Base-by-base conservation (phyloP, 2,329 filamentous ascomycete genomes). In the Alternaria burnsii region DNA sequence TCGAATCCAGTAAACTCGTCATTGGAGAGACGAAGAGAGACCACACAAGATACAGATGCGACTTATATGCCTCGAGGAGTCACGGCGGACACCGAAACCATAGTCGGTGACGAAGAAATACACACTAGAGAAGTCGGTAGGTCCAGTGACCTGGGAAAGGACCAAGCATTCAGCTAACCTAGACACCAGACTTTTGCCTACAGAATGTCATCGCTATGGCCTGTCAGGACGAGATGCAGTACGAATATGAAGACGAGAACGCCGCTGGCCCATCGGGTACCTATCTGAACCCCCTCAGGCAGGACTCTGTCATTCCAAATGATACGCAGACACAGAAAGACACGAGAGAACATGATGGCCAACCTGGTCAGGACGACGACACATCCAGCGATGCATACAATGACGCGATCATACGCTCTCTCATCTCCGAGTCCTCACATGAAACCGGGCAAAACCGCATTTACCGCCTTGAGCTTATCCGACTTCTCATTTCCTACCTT, bases 241-340 rank as follows among this genome's bases (percentile, higher is more conserved):
- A 50, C 24, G 43, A 22, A 18, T 46, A 52, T 41, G 41, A 52
- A 3, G 16, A 53, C 12, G 12, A 51, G 16, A 16, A 43, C 24
- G 50, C 26, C 38, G 59, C 59, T 20, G 65, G 62, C 8, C 62
- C 65, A n/a, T 65, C 54, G 8, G 65, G 62, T n/a, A 63, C 59
- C 34, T 57, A 65, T 11, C 47, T 22, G 22, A 51, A 61, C 10
- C 50, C 55, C 20, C 41, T 36, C 12, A 53, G 54, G 41, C 59
- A 58, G 24, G 62, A 67, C 24, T 65, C 62, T 0, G 62, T 63
- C 30, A 61, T 65, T 8, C 50, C 62, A 18, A 34, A 20, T 14
- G 57, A 55, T 6, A 53, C 55, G 20, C 61, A 59, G 42, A 20
- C 42, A 7, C 43, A 38, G 3, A 20, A 48, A 14, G 24, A 43